Evolutionary conservation across 2,329 filamentous ascomycete genomes (phyloP), one percentile per base, ranked within the genome.

Genomic region (Calonectria pseudoreteaudii): DNA sequence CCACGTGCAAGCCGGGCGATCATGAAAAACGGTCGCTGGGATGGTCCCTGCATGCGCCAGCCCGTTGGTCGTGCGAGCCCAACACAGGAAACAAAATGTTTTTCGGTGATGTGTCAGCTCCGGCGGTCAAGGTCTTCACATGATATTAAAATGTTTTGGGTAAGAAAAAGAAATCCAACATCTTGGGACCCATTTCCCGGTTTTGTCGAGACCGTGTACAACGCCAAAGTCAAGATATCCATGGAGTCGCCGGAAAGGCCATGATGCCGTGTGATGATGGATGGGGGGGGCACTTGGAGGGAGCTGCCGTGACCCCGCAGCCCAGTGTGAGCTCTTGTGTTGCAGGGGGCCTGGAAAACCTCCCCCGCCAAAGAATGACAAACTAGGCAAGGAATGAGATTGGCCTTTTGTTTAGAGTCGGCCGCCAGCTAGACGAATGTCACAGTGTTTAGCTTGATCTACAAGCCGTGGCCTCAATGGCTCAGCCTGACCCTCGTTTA

Each of bases 241-340:
- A 28, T 62, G 2, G 56, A 10, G 4, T n/a, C 23, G 26, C 56
- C 16, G 56, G 34, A 62, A 36, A 62, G n/a, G 14, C 56, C 56
- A 41, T 62, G 56, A 62, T 28, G 56, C 34, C 18, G 56, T 62
- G 56, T 26, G 31, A 60, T 38, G 56, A 8, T n/a, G n/a, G 31
- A 31, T 31, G 31, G 31, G 14, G n/a, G n/a, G n/a, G n/a, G n/a
- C n/a, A 34, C 23, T 14, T 26, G 6, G 23, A 31, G 36, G 56
- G 36, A 62, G 56, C 56, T 26, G 56, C 56, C n/a, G 56, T 62
- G 56, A 62, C 56, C 56, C 56, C 56, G 56, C 56, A 62, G n/a
- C 34, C 31, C 18, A 16, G 41, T 10, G 18, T 18, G 16, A 20
- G 41, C 23, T 9, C 18, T 13, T 13, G 52, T 38, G 56, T 0